Evolutionary conservation across 2,329 filamentous ascomycete species (phyloP), one percentile per base, ranked within the genome.

Genomic region (Microdochium nivale): DNA sequence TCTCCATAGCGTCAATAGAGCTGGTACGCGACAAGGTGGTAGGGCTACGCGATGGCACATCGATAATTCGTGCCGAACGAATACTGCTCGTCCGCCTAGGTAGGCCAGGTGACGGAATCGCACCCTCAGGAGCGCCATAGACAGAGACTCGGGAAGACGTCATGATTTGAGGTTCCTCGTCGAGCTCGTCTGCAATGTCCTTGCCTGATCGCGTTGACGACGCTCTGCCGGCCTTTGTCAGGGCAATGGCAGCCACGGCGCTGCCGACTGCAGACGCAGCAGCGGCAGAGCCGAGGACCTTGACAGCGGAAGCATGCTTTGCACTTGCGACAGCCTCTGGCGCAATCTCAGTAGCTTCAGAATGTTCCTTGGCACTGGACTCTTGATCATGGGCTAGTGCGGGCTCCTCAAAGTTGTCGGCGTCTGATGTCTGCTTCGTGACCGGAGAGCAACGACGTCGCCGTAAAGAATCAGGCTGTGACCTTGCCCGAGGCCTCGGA

Each of bases 151-250:
- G 59, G 23, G 61, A 61, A 25, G 63, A 65, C 10, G 64, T 67
- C 60, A 67, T 62, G 44, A 67, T 65, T 50, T 62, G 58, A 24
- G 62, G 59, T 48, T 65, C 65, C 54, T 65, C 65, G 5, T 53
- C 54, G 23, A 61, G 57, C 21, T 62, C 58, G 32, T 61, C 62
- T 11, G 62, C 61, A 3, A 43, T 32, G 25, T 63, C 59, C 8
- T 19, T 47, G 25, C 46, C 46, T 3, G 46, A 30, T 3, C 25
- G 24, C 46, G 25, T 47, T 9, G 24, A 30, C 14, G 23, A 5
- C n/a, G 46, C 25, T n/a, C 7, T 47, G 46, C 46, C 24, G 16
- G 46, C 9, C 8, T 23, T 44, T 21, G 19, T 19, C 3, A 23
- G 19, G 13, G 3, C 14, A 24, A 7, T 24, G 8, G 25, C 46